Base-by-base conservation (phyloP, 169 alveolate species). In the Eimeria maxima region DNA sequence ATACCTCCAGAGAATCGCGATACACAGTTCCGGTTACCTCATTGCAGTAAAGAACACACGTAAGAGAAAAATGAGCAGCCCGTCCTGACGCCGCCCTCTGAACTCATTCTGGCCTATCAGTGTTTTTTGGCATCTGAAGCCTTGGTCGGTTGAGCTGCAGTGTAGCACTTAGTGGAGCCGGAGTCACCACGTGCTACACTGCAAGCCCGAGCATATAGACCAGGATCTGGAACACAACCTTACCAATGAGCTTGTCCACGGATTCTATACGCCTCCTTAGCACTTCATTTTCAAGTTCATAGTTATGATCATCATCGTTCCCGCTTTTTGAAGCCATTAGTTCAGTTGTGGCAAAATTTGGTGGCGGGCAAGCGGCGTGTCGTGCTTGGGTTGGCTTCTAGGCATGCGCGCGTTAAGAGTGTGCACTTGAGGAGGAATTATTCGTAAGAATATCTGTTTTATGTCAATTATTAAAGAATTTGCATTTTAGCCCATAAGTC, bases 221-320 rank as follows among this genome's bases (percentile, higher is more conserved):
- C 29, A 50, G 16, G 16, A 38, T 38, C 13, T 45, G 18, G 45
- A 44, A 18, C 27, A 42, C 10, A 7, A n/a, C 33, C 95, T 57
- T 44, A 93, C 96, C 93, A 27, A 93, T 78, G 86, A 93, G 87
- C 45, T 93, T 86, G 84, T 78, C 84, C 67, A 81, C 24, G 57
- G 96, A 78, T 67, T 93, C 87, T 27, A 93, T 93, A 8, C 96
- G 87, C 92, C 96, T 76, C 87, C 93, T 78, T 86, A 93, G 57
- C 76, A 93, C 74, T 63, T 60, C 96, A 93, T 93, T 93, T 76
- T 93, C 96, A 20, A 93, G 80, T 44, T 93, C 96, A 33, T 80
- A 93, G 57, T 93, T 80, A 27, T 80, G 90, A 73, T 63, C 96
- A 24, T 93, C 96, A 50, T 80, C 96, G 10, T 80, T 93, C 93